These are phyloP conservation scores for Plasmodium malariae DNA, from an alignment of 169 alveolate species.

Conservation along the genomic window DNA sequence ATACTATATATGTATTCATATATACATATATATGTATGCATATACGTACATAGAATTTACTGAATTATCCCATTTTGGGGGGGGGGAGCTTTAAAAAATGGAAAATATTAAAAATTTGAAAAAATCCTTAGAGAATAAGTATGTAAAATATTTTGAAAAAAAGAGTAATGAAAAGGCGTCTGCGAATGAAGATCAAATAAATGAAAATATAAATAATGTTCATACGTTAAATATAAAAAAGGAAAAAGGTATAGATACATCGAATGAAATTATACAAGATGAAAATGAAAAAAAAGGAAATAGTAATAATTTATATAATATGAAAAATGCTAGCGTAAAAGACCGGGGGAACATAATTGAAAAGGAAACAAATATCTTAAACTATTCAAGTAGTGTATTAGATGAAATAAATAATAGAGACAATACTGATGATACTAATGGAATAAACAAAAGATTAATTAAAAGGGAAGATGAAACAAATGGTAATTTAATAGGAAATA, in stretches of 20 bases:
- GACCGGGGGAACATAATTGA: neutral
- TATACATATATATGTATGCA: conserved; percentile 6
- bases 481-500: conserved; percentile 11
- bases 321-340: conserved; percentile 5
- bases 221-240: conserved; percentile 9
- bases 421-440: conserved; percentile 5
- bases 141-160: conserved; percentile 16
- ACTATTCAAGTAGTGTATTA: neutral
- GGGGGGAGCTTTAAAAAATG: conserved; percentile 14
- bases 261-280: conserved; percentile 1
- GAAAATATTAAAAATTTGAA: conserved; percentile 10
- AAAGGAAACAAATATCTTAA: conserved; percentile 11
- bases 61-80: no score
- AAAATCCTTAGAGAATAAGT: conserved; percentile 2
- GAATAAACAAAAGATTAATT: conserved; percentile 1
- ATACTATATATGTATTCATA: no score
- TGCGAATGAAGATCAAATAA: conserved; percentile 10
- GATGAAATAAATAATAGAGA: neutral
- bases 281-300: conserved; percentile 11
- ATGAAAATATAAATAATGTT: conserved; percentile 14
- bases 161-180: neutral
- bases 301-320: neutral
- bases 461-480: conserved; percentile 46
- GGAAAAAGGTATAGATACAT: neutral
- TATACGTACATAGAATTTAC: neutral